Conservation (phyloP, 805 yeast genomes). For the Grigorovia humatica region DNA sequence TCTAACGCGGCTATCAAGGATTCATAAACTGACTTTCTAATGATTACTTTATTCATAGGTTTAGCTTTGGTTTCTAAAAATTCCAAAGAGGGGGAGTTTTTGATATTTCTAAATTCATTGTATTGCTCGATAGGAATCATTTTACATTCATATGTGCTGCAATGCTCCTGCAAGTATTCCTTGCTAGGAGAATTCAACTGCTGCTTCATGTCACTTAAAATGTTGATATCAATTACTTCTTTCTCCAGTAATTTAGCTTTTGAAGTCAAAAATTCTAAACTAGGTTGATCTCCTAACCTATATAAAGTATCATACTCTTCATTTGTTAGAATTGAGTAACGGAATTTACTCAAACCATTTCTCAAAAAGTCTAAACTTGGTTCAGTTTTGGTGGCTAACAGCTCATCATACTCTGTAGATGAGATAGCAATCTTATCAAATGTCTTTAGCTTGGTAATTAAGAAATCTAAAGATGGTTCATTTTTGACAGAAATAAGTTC, state of each 20-base stretch:
- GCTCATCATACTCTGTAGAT: neutral
- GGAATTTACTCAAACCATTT: neutral
- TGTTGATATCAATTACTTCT: neutral
- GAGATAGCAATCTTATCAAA: constrained; percentile 1
- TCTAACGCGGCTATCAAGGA: neutral
- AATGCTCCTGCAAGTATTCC: constrained; percentile 7
- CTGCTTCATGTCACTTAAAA: constrained; percentile 9
- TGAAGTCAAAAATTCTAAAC: neutral
- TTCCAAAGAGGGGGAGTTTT: constrained; percentile 13
- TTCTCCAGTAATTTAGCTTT: neutral
- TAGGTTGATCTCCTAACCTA: neutral
- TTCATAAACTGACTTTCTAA: neutral
- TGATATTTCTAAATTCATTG: constrained; percentile 4
- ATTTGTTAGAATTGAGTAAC: neutral
- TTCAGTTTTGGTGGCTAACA: neutral
- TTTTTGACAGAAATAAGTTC: neutral
- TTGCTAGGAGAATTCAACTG: constrained; percentile 16
- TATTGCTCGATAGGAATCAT: neutral
- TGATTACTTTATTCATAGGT: neutral
- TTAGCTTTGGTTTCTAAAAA: constrained; percentile 21
- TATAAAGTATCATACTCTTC: neutral
- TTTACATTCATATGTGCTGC: neutral
- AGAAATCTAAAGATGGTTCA: constrained; percentile 2
- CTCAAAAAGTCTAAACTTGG: constrained; percentile 1
- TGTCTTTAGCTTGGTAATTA: constrained; percentile 5